Percentiles rank a stretch among this genome's conserved stretches.
Conservation (phyloP, 2,329 filamentous ascomycete genomes). For the Neonectria neomacrospora region DNA sequence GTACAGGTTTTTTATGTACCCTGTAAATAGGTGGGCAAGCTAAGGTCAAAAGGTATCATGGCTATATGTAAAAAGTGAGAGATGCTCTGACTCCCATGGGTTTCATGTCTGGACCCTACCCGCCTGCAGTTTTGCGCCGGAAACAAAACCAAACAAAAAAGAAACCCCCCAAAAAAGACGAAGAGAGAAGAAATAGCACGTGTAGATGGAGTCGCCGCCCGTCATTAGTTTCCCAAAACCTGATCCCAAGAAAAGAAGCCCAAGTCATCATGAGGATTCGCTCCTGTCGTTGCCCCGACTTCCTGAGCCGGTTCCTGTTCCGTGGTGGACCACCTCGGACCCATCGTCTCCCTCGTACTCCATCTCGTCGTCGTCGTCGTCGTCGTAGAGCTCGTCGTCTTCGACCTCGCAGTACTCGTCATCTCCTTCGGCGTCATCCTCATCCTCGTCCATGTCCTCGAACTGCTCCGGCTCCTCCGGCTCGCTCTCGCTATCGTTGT, state of each 20-base stretch:
- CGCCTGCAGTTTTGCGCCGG: slow-evolving; percentile 40
- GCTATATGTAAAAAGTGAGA: slow-evolving; percentile 30
- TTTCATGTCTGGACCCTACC: slow-evolving; percentile 36
- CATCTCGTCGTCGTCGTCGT: slow-evolving; percentile 34
- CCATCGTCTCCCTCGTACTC: slow-evolving; percentile 43
- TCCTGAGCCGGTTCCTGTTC: slow-evolving; percentile 44
- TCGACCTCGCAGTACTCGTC: slow-evolving; percentile 46
- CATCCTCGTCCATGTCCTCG: slow-evolving; percentile 44
- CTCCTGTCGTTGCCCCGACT: slow-evolving; percentile 42
- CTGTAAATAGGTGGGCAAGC: slow-evolving; percentile 1
- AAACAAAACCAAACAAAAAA: too few species aligned
- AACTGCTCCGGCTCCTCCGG: slow-evolving; percentile 42
- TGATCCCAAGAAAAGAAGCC: slow-evolving; percentile 5
- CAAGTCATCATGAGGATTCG: slow-evolving; percentile 42
- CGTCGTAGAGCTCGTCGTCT: slow-evolving; percentile 42
- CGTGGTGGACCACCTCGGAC: slow-evolving; percentile 44
- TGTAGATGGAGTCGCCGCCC: slow-evolving; percentile 34
- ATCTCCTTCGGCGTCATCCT: slow-evolving; percentile 38
- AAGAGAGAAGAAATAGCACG: slow-evolving; percentile 20
- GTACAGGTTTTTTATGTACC: not conserved
- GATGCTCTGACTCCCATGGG: slow-evolving; percentile 39
- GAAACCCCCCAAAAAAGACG: too few species aligned
- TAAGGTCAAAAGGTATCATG: slow-evolving; percentile 13
- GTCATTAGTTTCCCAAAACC: slow-evolving; percentile 36
- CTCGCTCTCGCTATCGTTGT: slow-evolving; percentile 54